Base-by-base conservation (phyloP, 345 rosid species). In the Hevea brasiliensis region DNA sequence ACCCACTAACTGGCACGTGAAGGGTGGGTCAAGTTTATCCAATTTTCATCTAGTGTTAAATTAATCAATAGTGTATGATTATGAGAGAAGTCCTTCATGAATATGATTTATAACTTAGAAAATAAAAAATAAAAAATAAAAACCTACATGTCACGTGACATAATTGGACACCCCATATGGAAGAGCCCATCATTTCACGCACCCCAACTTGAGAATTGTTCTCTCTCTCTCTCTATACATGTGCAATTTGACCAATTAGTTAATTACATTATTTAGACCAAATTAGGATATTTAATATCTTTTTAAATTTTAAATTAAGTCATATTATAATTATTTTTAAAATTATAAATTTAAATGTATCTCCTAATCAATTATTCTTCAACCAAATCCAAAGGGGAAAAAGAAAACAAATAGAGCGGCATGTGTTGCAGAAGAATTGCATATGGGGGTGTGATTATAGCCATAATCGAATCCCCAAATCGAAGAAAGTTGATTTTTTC, bases 81-180 rank as follows among this genome's bases (percentile, higher is more conserved):
- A 37, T 72, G 13, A 15, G 68, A 12, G 18, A 54, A 42, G 35
- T 47, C 42, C 32, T 66, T 66, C 47, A 48, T 29, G 37, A 45
- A 14, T 47, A 7, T 61, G 72, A 68, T 61, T 65, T 35, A 26
- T 23, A 72, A 78, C 23, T 26, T 26, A 66, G 41, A 26, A 21
- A 27, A 20, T 37, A 4, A 32, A 32, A 32, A 32, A 32, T 1
- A 20, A 3, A 35, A 61, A 60, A 55, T 74, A 61, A 77, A 72
- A 72, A 70, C 73, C 81, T 78, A 79, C 85, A 83, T 61, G 65
- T 65, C 87, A 84, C 85, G 69, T 79, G 85, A 76, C 77, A 77
- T 55, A 75, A 59, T 72, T 67, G 81, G 80, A 82, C 86, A 72
- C 13, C 80, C 87, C 87, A 82, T 84, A 79, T 81, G 86, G 65